Evolutionary conservation across 306 rosid species (phyloP), one percentile per base, ranked within the genome.

Genomic region (Hippophae tibetana): DNA sequence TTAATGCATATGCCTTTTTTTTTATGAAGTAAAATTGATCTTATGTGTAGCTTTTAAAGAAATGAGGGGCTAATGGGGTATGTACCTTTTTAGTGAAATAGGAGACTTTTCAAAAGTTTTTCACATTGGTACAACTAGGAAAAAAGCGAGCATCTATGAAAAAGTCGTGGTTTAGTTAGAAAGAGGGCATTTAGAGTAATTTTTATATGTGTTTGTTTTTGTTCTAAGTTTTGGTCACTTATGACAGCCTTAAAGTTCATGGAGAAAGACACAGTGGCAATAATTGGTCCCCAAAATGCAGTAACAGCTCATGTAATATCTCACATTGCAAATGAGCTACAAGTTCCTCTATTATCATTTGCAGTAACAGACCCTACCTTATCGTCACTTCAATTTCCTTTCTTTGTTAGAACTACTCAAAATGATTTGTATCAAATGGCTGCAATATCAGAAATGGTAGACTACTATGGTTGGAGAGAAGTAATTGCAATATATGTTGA

Each of bases 271-370:
- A 75, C 89, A 8, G 82, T 88, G 65, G 99, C 99, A 42, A 82
- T 93, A 77, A 93, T 93, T 69, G 99, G 99, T 7, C 99, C 99
- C 8, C 99, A 82, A 66, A 72, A 64, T 41, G 92, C 95, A 60
- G 87, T 75, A 60, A 82, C 88, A 43, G 99, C 97, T 74, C 97
- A 93, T 80, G 77, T 81, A 53, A 72, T 93, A 82, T 72, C 95
- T 61, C 95, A 86, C 50, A 84, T 93, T 68, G 97, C 99, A 52
- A 84, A 84, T 38, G 97, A 89, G 80, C 90, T 93, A 67, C 95
- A 79, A 56, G 87, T 85, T 64, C 99, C 99, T 55, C 69, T 89
- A 54, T 48, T 93, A 44, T 86, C 99, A 27, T 86, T 75, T 66
- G 26, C 99, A 3, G 99, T 95, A 6, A 57, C 87, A 7, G 97